phyloP scores from a whole-genome alignment of 441 rosid genomes.

The Gossypium schwendimanii region DNA sequence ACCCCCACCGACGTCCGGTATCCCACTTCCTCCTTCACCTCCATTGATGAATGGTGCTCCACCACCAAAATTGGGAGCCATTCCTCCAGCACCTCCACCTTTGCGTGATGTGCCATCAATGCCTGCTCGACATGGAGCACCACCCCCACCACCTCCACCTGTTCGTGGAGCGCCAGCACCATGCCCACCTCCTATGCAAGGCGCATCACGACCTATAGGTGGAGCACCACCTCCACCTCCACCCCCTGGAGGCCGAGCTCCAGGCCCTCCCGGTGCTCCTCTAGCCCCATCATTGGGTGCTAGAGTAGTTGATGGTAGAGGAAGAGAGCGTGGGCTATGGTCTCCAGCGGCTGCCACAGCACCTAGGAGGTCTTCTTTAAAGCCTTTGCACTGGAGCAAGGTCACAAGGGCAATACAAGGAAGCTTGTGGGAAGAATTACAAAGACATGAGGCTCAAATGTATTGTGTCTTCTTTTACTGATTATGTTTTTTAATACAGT shows the following conservation, averaged over 20 bases:
- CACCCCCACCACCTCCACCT: slow-evolving; percentile 49
- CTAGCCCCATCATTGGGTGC: slow-evolving; percentile 46
- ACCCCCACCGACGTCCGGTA: slow-evolving; percentile 14
- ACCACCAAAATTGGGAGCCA: slow-evolving; percentile 15
- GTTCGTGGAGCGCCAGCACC: slow-evolving; percentile 22
- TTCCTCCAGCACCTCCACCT: slow-evolving; percentile 30
- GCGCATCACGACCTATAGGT: slow-evolving; percentile 26
- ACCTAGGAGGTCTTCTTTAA: slow-evolving; percentile 69
- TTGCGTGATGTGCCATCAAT: slow-evolving; percentile 23
- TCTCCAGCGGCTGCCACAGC: slow-evolving; percentile 42
- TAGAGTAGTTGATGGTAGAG: slow-evolving; percentile 19
- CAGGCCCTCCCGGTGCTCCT: slow-evolving; percentile 45
- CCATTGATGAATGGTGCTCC: slow-evolving; percentile 15
- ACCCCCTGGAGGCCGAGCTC: slow-evolving; percentile 36
- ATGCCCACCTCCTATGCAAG: slow-evolving; percentile 25
- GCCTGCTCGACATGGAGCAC: slow-evolving; percentile 32
- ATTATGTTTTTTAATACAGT: slow-evolving; percentile 9
- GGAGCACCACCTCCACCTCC: slow-evolving; percentile 36
- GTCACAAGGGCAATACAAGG: slow-evolving; percentile 94
- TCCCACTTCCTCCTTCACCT: slow-evolving; percentile 24
- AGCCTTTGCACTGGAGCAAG: slow-evolving; percentile 98
- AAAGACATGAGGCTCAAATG: slow-evolving; percentile 79
- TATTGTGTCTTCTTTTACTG: slow-evolving; percentile 30
- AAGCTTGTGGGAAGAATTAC: slow-evolving; percentile 98
- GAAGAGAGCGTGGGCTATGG: slow-evolving; percentile 70